Evolutionary conservation across 208 protist genomes (phyloP).

Genomic region (Plasmodiophora brassicae): DNA sequence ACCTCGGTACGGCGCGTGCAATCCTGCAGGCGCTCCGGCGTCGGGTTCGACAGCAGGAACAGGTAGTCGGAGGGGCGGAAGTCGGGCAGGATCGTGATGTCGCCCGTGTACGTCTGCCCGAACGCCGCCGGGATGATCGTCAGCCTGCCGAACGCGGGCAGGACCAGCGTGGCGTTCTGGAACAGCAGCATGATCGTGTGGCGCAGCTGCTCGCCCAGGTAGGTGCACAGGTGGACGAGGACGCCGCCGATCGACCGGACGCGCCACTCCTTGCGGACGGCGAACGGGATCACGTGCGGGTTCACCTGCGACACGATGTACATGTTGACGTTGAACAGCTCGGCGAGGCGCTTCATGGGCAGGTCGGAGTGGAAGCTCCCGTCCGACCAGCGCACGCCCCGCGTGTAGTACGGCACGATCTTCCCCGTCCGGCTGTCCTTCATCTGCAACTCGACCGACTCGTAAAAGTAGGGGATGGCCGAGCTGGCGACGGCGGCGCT

Average conservation of each 20-base stretch:
- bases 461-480: constrained; percentile 9
- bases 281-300: background rate
- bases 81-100: constrained; percentile 1
- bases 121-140: background rate
- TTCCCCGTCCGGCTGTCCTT: background rate
- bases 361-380: background rate
- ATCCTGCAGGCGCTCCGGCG: background rate
- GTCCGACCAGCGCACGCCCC: background rate
- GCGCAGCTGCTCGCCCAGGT: background rate
- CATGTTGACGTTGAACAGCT: constrained; percentile 30
- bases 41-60: background rate
- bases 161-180: background rate
- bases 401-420: background rate
- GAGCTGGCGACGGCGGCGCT: background rate
- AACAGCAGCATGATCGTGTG: background rate
- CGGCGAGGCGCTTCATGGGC: background rate
- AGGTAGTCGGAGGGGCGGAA: background rate
- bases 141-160: background rate
- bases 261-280: background rate
- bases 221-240: background rate
- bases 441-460: background rate
- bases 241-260: background rate
- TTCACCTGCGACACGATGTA: constrained; percentile 17
- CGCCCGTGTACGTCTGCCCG: background rate
- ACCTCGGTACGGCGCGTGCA: background rate